Evolutionary conservation across 179 eudicot genomes (phyloP).

Genomic region (Amaranthus tricolor): DNA sequence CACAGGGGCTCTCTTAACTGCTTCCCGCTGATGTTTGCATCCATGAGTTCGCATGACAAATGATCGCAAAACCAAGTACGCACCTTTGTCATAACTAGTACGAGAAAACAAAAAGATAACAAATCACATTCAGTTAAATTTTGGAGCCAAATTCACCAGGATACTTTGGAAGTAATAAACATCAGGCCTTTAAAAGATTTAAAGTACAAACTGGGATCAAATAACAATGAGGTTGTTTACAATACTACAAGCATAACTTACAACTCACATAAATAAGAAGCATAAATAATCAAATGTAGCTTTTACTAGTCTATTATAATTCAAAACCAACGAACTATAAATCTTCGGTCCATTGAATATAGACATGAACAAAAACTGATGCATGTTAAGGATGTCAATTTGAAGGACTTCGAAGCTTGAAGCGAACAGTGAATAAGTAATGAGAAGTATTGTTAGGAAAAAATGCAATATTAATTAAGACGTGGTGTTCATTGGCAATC

Average conservation of each 20-base stretch:
- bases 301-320: no score
- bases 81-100: constrained; percentile 82
- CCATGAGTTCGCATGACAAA: constrained; percentile 96
- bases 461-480: no score
- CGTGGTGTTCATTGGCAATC: no score
- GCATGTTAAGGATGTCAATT: background rate
- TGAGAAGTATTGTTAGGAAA: background rate
- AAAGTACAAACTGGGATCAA: background rate
- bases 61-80: constrained; percentile 80
- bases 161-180: background rate
- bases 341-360: background rate
- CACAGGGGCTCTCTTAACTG: constrained; percentile 51
- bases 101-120: background rate
- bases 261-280: background rate
- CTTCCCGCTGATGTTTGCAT: constrained; percentile 76
- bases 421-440: background rate
- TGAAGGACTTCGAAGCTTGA: background rate
- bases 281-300: no score
- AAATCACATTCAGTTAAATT: background rate
- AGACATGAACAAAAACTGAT: background rate
- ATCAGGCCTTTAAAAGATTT: background rate
- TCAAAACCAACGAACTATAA: no score
- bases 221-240: background rate
- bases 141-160: background rate
- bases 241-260: background rate